A percentile compares a stretch with the other conserved stretches of the same genome.
phyloP scores from a whole-genome alignment of 1,139 yeast species.

The Kodamaea arcana region DNA sequence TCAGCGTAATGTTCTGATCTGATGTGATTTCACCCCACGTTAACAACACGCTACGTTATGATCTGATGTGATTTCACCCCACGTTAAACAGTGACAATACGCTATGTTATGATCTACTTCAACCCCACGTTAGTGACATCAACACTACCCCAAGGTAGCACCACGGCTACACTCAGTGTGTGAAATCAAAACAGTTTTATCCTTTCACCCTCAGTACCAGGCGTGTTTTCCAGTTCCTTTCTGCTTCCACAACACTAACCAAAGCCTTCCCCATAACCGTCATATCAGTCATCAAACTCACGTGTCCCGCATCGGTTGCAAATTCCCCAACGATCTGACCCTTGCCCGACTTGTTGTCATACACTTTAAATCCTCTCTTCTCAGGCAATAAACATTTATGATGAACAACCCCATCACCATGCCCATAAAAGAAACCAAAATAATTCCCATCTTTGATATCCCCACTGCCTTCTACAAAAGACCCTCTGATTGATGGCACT shows the following conservation, averaged over 20 bases:
- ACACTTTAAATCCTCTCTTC: constrained; percentile 53
- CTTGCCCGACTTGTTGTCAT: constrained; percentile 27
- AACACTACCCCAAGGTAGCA: no score
- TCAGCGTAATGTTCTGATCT: no score
- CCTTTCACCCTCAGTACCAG: constrained; percentile 34
- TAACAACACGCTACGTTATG: no score
- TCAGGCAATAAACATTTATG: constrained; percentile 82
- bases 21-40: no score
- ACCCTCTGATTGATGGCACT: constrained; percentile 83
- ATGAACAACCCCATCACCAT: constrained; percentile 92
- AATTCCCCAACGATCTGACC: constrained; percentile 65
- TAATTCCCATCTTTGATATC: constrained; percentile 71
- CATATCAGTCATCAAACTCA: constrained; percentile 70
- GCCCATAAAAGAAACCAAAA: constrained; percentile 75
- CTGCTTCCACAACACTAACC: constrained; percentile 54
- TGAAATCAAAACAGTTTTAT: no score
- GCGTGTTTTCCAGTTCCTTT: constrained; percentile 31
- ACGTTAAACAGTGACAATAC: no score
- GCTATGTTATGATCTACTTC: no score
- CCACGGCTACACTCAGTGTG: no score
- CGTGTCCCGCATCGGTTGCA: constrained; percentile 69
- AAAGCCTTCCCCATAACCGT: constrained; percentile 70
- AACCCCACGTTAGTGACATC: no score
- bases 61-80: no score
- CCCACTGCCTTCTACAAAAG: constrained; percentile 55